Evolutionary conservation across 2,329 filamentous ascomycete genomes (phyloP).

Genomic region (Epichloe sibirici): DNA sequence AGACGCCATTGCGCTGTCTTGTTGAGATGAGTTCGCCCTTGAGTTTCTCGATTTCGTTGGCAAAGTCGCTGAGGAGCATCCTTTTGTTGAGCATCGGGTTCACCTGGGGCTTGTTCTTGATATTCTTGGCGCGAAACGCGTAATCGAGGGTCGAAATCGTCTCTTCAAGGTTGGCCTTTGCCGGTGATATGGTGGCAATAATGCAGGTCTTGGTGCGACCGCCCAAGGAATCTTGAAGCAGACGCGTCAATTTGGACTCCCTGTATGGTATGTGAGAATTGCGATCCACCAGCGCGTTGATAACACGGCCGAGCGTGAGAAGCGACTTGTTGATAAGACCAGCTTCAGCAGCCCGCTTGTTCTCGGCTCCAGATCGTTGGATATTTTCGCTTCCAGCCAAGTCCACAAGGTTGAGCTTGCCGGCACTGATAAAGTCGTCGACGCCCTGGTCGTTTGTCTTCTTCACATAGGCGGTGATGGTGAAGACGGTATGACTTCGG

Average conservation of each 20-base stretch:
- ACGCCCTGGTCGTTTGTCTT: slow-evolving; percentile 67
- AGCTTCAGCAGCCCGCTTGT: slow-evolving; percentile 91
- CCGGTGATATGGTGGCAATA: slow-evolving; percentile 89
- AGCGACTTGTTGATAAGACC: slow-evolving; percentile 97
- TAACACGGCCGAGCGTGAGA: slow-evolving; percentile 86
- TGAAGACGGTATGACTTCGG: slow-evolving; percentile 94
- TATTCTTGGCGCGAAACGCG: slow-evolving; percentile 95
- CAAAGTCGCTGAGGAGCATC: slow-evolving; percentile 81
- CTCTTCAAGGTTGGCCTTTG: slow-evolving; percentile 90
- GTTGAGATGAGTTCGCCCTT: slow-evolving; percentile 91
- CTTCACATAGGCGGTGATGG: slow-evolving; percentile 84
- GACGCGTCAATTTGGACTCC: slow-evolving; percentile 89
- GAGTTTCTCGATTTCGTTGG: slow-evolving; percentile 82
- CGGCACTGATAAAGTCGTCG: slow-evolving; percentile 80
- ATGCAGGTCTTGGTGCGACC: slow-evolving; percentile 97
- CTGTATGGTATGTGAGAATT: slow-evolving; percentile 79
- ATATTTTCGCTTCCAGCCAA: slow-evolving; percentile 97
- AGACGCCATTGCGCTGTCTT: slow-evolving; percentile 87
- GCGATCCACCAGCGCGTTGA: slow-evolving; percentile 90
- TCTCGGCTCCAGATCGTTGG: slow-evolving; percentile 89
- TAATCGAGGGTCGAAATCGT: slow-evolving; percentile 98
- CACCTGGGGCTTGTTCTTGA: slow-evolving; percentile 92
- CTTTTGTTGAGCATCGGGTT: slow-evolving; percentile 91
- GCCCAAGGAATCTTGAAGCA: slow-evolving; percentile 92
- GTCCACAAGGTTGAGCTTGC: slow-evolving; percentile 94